Evolutionary conservation across 441 rosid genomes (phyloP), one percentile per base, ranked within the genome.

Genomic region (Oxalis stricta): DNA sequence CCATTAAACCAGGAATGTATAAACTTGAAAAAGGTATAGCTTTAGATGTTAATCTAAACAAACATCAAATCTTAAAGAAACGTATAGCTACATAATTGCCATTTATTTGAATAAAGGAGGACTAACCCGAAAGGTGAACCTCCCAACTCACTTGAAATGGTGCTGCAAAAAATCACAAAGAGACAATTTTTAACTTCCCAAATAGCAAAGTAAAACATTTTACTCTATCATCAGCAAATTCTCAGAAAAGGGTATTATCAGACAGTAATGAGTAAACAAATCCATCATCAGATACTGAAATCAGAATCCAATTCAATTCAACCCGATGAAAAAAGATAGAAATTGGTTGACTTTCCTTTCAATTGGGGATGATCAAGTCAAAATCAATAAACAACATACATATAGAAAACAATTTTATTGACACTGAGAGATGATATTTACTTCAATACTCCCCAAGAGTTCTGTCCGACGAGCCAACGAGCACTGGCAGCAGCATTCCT

Each of bases 61-160:
- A n/a, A n/a, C n/a, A n/a, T n/a, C n/a, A n/a, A n/a, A n/a, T n/a
- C 31, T 14, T 5, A 41, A 4, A 24, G 3, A 12, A 33, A 28
- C 21, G 21, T 1, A 15, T 18, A n/a, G 30, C 32, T 26, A 23
- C 5, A 11, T 7, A 14, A n/a, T n/a, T n/a, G n/a, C n/a, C 8
- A 18, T 2, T 33, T 10, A 16, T 16, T 26, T 6, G 3, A 26
- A 26, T 2, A 26, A 26, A 11, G 18, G 13, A 19, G 45, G 38
- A 18, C 52, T 61, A 69, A 88, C 94, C 94, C 97, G 29, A 79
- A 88, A 0, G 97, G 97, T 10, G 95, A 78, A 38, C 97, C 94
- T n/a, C 73, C 69, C 60, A 82, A 52, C 10, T 84, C 94, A 22
- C 49, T 35, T 19, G 95, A 79, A 41, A 88, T 42, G 13, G 97